Conservation (phyloP, 2,329 filamentous ascomycete genomes). For the Xylaria polymorpha region DNA sequence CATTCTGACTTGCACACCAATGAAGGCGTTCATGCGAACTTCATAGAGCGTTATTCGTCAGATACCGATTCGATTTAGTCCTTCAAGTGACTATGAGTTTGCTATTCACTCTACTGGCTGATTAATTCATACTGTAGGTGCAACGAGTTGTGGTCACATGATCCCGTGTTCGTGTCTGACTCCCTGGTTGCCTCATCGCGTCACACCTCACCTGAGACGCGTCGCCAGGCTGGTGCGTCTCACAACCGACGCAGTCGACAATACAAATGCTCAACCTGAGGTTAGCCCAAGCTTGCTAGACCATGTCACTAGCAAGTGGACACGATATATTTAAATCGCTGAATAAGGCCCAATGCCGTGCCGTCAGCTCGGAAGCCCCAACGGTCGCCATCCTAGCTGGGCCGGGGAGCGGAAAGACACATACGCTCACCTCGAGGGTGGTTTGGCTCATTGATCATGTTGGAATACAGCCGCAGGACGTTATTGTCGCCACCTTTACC, state of each 20-base stretch:
- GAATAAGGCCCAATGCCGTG: slow-evolving; percentile 66
- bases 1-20: slow-evolving; percentile 14
- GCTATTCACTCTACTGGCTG: no score
- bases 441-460: slow-evolving; percentile 84
- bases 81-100: background rate
- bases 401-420: slow-evolving; percentile 86
- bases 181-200: slow-evolving; percentile 19
- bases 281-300: slow-evolving; percentile 11
- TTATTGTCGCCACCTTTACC: slow-evolving; percentile 96
- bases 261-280: slow-evolving; percentile 15
- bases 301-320: slow-evolving; percentile 43
- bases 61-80: background rate
- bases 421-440: slow-evolving; percentile 91
- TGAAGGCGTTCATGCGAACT: background rate
- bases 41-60: background rate
- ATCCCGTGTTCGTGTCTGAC: slow-evolving; percentile 26
- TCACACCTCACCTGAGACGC: slow-evolving; percentile 29
- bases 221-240: slow-evolving; percentile 18
- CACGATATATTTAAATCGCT: slow-evolving; percentile 59
- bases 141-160: slow-evolving; percentile 33
- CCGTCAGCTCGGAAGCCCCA: slow-evolving; percentile 63
- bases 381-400: slow-evolving; percentile 76
- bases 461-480: slow-evolving; percentile 81
- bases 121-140: background rate
- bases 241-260: slow-evolving; percentile 6